phyloP scores from a whole-genome alignment of 1,139 yeast species.

The Tardiomyces depauwii region DNA sequence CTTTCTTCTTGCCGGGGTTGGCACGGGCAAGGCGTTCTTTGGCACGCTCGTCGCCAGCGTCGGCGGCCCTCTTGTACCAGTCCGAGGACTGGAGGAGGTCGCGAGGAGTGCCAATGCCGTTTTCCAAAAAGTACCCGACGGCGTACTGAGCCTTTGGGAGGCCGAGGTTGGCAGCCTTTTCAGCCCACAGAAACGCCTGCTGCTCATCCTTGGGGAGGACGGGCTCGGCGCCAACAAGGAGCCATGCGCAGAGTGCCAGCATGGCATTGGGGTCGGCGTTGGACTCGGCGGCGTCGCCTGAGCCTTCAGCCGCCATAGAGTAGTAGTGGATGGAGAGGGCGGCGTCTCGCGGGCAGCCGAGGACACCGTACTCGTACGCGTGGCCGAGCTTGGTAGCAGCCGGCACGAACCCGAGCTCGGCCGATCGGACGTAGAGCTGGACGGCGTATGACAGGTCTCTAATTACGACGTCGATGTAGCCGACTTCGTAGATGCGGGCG shows the following conservation, averaged over 20 bases:
- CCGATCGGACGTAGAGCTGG: constrained; percentile 79
- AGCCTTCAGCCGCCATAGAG: constrained; percentile 74
- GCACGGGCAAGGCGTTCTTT: constrained; percentile 19
- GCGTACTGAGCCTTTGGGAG: constrained; percentile 80
- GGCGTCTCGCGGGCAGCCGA: constrained; percentile 68
- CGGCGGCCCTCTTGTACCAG: constrained; percentile 74
- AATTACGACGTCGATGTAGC: constrained; percentile 79
- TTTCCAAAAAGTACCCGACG: constrained; percentile 71
- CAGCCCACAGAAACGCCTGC: constrained; percentile 94
- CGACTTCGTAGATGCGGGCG: constrained; percentile 73
- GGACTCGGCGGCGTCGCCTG: background rate
- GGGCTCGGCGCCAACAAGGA: constrained; percentile 80
- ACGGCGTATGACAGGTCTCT: constrained; percentile 77
- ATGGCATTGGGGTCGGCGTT: constrained; percentile 76
- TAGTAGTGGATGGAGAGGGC: constrained; percentile 85
- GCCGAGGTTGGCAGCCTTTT: constrained; percentile 66
- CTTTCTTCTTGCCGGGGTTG: constrained; percentile 19
- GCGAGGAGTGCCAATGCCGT: constrained; percentile 74
- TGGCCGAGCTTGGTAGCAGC: constrained; percentile 74
- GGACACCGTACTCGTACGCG: constrained; percentile 72
- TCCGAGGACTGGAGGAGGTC: constrained; percentile 47
- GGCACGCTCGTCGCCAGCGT: constrained; percentile 65
- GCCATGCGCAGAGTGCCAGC: constrained; percentile 96
- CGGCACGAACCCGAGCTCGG: constrained; percentile 75
- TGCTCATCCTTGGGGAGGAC: constrained; percentile 65